A percentile compares a stretch with the other conserved stretches of the same genome.
phyloP scores from a whole-genome alignment of 441 rosid genomes.

The Corymbia calophylla region DNA sequence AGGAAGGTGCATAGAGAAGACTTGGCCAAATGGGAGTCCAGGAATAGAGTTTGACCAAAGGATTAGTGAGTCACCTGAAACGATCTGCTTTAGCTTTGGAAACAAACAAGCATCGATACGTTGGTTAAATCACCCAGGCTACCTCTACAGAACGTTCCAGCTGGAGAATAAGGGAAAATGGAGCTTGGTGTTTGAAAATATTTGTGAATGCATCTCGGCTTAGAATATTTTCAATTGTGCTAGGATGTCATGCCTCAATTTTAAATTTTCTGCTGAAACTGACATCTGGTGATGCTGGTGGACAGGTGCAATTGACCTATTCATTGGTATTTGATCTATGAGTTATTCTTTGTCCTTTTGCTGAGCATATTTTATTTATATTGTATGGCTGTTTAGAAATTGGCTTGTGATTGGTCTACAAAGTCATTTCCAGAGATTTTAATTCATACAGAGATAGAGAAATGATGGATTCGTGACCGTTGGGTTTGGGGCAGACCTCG shows the following conservation, averaged over 20 bases:
- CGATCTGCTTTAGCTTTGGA: background rate
- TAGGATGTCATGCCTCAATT: slow-evolving; percentile 13
- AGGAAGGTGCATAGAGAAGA: slow-evolving; percentile 16
- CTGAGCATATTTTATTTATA: background rate
- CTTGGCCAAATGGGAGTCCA: slow-evolving; percentile 16
- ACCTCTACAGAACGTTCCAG: background rate
- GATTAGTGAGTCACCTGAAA: background rate
- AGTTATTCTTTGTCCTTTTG: background rate
- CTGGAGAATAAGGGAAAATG: background rate
- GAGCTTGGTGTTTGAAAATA: background rate
- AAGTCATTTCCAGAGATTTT: background rate
- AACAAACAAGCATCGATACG: background rate
- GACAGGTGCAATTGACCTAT: background rate
- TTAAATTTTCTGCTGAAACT: background rate
- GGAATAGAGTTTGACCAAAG: background rate
- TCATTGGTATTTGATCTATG: background rate
- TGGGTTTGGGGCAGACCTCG: background rate
- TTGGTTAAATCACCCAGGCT: background rate
- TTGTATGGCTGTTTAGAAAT: background rate
- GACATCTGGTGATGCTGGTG: background rate
- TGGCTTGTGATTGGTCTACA: background rate
- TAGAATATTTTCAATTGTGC: slow-evolving; percentile 7
- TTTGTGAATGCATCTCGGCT: slow-evolving; percentile 3
- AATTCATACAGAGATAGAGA: background rate
- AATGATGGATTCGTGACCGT: background rate